Base-by-base conservation (phyloP, 2,329 filamentous ascomycete species). In the Colletotrichum destructivum region DNA sequence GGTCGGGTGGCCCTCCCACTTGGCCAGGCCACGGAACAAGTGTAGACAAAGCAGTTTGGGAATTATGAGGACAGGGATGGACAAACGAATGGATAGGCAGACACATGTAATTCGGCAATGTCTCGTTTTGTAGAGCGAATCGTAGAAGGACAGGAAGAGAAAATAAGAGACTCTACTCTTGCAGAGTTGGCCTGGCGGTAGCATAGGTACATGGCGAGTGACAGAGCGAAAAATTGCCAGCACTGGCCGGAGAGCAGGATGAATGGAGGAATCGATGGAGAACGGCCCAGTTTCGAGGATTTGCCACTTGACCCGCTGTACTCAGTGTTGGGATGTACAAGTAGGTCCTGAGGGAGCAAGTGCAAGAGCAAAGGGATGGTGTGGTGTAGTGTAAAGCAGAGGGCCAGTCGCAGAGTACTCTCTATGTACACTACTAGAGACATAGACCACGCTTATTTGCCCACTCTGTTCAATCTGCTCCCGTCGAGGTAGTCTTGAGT, bases 251-350 rank as follows among this genome's bases (percentile, higher is more conserved):
- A 54, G 11, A 47, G 44, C 46, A 18, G 16, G 40, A 38, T 12
- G 56, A 62, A 56, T 52, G 63, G 63, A 62, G 47, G 62, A 15
- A 40, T 42, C 52, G 31, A 59, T 69, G 62, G 61, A 47, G 44
- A 52, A 18, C 31, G 66, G 59, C 52, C 56, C 65, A 69, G 56
- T 69, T 31, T 59, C 49, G 46, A 40, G 23, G 35, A 57, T 70
- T 67, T 66, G 68, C 68, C 68, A 70, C 68, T 62, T 12, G 62
- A 70, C 67, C 67, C 67, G 62, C 68, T 31, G 49, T 44, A 42
- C 63, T 40, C 55, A 60, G n/a, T 54, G 55, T 56, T 49, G 21
- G 62, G 62, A 61, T 42, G 54, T 42, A 61, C 31, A 18, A 56
- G 13, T 31, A 18, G 23, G 8, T 12, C 35, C 35, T 11, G 46